Conservation (phyloP, 2,329 filamentous ascomycete species). For the Aspergillus phoenicis region DNA sequence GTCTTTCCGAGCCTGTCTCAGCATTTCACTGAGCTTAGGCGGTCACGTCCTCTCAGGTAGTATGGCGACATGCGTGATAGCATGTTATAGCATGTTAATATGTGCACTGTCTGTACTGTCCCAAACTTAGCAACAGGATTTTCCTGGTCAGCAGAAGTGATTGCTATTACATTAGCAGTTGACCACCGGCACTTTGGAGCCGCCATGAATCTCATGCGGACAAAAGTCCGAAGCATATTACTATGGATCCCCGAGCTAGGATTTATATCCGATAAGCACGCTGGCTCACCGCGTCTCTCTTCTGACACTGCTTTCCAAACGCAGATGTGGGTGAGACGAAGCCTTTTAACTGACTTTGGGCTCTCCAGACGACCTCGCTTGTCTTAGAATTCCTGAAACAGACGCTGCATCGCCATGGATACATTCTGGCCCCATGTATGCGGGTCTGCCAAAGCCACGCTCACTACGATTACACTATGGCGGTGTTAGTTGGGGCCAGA, state of each 20-base stretch:
- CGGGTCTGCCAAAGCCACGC: neutral
- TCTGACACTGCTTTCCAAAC: neutral
- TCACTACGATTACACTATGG: neutral
- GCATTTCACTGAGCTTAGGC: neutral
- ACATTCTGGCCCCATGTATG: neutral
- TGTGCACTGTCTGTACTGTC: neutral
- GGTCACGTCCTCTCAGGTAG: neutral
- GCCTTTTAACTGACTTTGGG: neutral
- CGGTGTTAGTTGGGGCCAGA: neutral
- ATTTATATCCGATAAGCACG: neutral
- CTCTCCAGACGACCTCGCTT: neutral
- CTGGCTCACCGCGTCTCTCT: neutral
- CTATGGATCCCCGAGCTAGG: neutral
- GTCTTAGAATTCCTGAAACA: neutral
- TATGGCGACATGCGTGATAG: neutral
- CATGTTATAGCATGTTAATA: neutral
- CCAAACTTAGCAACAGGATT: no score
- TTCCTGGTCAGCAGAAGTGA: no score
- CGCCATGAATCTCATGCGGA: neutral
- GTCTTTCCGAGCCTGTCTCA: neutral
- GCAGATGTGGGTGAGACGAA: neutral
- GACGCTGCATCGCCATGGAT: neutral
- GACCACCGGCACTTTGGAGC: no score
- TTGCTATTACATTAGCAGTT: no score
- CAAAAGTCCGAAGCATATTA: neutral